phyloP scores from a whole-genome alignment of 2,329 filamentous ascomycete genomes.

The Cucurbitaria berberidis region DNA sequence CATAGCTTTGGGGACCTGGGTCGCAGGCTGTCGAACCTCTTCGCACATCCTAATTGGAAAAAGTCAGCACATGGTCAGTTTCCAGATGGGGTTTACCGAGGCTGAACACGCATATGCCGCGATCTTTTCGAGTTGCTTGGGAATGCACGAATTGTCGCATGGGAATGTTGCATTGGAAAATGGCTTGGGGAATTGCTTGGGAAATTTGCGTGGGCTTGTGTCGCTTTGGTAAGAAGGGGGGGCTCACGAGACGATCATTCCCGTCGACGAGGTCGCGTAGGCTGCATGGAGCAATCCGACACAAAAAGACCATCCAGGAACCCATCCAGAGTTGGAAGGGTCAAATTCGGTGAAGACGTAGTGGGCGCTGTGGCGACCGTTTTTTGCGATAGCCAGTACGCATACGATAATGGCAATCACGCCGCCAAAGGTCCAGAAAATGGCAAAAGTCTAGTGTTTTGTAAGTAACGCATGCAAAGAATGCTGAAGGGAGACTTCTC shows the following conservation, averaged over 20 bases:
- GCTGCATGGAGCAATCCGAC: slow-evolving; percentile 75
- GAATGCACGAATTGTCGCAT: slow-evolving; percentile 16
- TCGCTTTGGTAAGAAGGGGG: slow-evolving; percentile 43
- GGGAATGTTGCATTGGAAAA: slow-evolving; percentile 20
- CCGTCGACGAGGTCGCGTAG: slow-evolving; percentile 76
- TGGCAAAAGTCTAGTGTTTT: slow-evolving; percentile 67
- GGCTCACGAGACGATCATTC: slow-evolving; percentile 78
- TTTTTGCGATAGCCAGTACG: slow-evolving; percentile 69
- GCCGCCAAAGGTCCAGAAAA: slow-evolving; percentile 77
- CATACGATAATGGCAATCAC: slow-evolving; percentile 69
- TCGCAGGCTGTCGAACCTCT: slow-evolving; percentile 69
- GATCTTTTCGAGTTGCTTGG: slow-evolving; percentile 19
- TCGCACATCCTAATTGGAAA: slow-evolving; percentile 72
- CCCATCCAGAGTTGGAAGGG: slow-evolving; percentile 69
- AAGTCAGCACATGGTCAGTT: slow-evolving; percentile 34
- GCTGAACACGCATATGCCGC: slow-evolving; percentile 23
- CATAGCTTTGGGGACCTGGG: slow-evolving; percentile 76
- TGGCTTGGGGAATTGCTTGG: slow-evolving; percentile 22
- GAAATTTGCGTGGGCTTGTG: slow-evolving; percentile 27
- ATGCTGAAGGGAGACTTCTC: slow-evolving; percentile 50
- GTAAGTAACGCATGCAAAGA: slow-evolving; percentile 31
- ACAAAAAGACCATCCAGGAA: slow-evolving; percentile 73
- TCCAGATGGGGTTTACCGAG: slow-evolving; percentile 17
- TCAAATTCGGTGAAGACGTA: slow-evolving; percentile 75
- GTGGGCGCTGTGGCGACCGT: slow-evolving; percentile 66